Percentiles rank a stretch among this genome's conserved stretches.
Evolutionary conservation across 768 basidiomycete species (phyloP).

Genomic region (Dendrothele bispora): DNA sequence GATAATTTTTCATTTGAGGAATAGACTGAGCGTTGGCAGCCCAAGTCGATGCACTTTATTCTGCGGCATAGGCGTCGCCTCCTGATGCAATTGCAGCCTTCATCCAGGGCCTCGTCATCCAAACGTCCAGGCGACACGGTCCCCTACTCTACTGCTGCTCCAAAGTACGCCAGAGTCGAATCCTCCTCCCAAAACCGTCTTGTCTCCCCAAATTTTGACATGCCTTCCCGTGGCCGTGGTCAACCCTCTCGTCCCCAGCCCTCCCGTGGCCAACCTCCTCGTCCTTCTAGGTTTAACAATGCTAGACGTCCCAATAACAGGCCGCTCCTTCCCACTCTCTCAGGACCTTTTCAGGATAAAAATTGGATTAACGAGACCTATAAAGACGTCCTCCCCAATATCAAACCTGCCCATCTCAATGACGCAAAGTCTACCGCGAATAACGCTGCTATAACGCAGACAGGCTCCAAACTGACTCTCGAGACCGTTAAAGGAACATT

Average conservation of each 20-base stretch:
- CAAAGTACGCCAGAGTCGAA: conserved; percentile 1
- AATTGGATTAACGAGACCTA: conserved; percentile 26
- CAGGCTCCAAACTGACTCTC: neutral
- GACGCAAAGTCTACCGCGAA: conserved; percentile 56
- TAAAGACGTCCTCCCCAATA: neutral
- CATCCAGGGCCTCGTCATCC: conserved; percentile 25
- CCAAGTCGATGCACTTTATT: no score
- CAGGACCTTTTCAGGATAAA: conserved; percentile 37
- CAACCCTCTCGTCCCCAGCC: conserved; percentile 11
- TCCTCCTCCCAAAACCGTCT: no score
- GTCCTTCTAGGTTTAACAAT: conserved; percentile 12
- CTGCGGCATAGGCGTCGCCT: conserved; percentile 52
- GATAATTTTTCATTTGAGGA: conserved; percentile 2
- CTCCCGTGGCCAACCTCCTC: conserved; percentile 5
- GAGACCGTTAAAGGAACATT: neutral
- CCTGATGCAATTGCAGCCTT: conserved; percentile 58
- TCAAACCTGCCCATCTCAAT: conserved; percentile 17
- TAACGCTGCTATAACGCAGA: conserved; percentile 32
- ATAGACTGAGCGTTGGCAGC: no score
- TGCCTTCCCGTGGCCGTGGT: conserved; percentile 20
- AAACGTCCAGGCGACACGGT: conserved; percentile 52
- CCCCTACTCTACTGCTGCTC: conserved; percentile 18
- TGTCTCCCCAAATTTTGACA: conserved; percentile 11
- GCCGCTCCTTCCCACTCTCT: conserved; percentile 16
- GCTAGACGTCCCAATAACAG: conserved; percentile 6